phyloP scores from a whole-genome alignment of 768 basidiomycete species.

The Pisolithus marmoratus region DNA sequence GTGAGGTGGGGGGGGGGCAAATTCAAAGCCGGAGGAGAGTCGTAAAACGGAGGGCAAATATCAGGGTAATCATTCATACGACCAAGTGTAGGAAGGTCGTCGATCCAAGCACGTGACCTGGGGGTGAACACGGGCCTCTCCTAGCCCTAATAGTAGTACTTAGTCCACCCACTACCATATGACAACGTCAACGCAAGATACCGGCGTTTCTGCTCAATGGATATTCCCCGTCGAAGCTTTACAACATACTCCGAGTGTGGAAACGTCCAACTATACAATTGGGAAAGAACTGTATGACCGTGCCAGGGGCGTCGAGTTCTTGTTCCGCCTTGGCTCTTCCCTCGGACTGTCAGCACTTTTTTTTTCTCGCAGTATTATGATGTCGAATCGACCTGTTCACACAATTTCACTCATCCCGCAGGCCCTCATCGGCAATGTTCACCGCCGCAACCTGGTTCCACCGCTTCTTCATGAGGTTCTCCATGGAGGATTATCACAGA shows the following conservation, averaged over 20 bases:
- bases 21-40: too few species aligned
- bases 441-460: conserved; percentile 91
- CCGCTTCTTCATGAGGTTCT: conserved; percentile 84
- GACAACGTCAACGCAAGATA: conserved; percentile 19
- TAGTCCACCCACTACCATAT: conserved; percentile 4
- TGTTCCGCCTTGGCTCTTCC: conserved; percentile 76
- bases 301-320: conserved; percentile 77
- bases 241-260: conserved; percentile 50
- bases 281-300: conserved; percentile 74
- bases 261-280: conserved; percentile 40
- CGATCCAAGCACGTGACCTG: too few species aligned
- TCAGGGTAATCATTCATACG: too few species aligned
- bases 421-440: conserved; percentile 76
- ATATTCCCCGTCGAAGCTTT: conserved; percentile 60
- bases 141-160: too few species aligned
- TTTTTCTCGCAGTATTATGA: not conserved
- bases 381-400: conserved; percentile 9
- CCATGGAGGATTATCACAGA: conserved; percentile 83
- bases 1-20: too few species aligned
- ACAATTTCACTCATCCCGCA: conserved; percentile 25
- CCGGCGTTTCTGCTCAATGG: conserved; percentile 53
- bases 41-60: too few species aligned
- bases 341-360: conserved; percentile 59
- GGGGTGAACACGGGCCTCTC: too few species aligned
- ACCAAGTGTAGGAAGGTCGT: too few species aligned